Evolutionary conservation across 176 grass and related monocot genomes (phyloP).

Genomic region (Carex cristatella): DNA sequence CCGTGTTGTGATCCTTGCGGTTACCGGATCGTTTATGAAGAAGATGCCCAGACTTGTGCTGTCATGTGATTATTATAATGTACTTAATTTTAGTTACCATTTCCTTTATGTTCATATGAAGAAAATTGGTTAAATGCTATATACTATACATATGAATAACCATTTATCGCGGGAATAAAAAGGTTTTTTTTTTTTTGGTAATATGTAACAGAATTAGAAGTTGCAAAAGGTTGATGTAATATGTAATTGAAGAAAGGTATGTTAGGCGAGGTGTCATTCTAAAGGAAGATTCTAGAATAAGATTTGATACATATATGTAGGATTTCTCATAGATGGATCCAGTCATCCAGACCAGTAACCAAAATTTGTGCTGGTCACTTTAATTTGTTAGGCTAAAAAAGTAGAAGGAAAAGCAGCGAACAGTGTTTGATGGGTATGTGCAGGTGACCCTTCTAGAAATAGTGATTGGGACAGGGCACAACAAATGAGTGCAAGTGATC

Average conservation of each 20-base stretch:
- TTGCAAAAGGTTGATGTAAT: not conserved
- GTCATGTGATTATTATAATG: slow-evolving; percentile 54
- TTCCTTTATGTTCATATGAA: not conserved
- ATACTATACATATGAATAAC: slow-evolving; percentile 11
- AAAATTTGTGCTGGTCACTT: not conserved
- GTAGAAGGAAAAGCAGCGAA: not conserved
- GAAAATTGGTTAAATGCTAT: slow-evolving; percentile 17
- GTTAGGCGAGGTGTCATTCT: slow-evolving; percentile 14
- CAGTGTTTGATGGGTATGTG: not conserved
- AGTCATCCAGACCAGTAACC: not conserved
- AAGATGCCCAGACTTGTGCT: slow-evolving; percentile 45
- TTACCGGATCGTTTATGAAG: slow-evolving; percentile 71
- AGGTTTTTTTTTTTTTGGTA: not conserved
- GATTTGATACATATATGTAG: not conserved
- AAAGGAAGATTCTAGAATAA: slow-evolving; percentile 14
- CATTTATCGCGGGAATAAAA: not conserved
- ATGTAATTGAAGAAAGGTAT: slow-evolving; percentile 3
- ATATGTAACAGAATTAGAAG: not conserved
- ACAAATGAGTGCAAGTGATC: slow-evolving; percentile 9
- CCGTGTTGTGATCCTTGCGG: slow-evolving; percentile 36
- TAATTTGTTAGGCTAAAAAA: slow-evolving; percentile 9
- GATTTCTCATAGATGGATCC: not conserved
- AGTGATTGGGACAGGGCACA: slow-evolving; percentile 17
- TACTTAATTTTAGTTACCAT: not conserved
- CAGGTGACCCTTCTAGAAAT: not conserved